phyloP scores from a whole-genome alignment of 371 early-diverging fungal genomes.

The Gilbertella persicaria region DNA sequence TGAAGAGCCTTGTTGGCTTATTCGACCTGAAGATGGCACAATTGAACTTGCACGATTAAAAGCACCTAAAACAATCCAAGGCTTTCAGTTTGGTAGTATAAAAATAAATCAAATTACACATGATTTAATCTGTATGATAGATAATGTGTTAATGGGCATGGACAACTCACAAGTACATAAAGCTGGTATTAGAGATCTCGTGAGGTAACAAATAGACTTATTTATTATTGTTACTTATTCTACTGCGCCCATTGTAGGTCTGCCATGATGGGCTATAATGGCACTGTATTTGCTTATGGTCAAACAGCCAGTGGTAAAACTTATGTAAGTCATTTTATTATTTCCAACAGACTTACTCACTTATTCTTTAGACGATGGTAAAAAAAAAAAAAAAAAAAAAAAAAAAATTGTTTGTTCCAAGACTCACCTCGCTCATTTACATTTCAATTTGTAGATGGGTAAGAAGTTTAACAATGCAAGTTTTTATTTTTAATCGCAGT shows the following conservation, averaged over 20 bases:
- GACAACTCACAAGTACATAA: constrained; percentile 33
- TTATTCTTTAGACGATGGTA: constrained; percentile 28
- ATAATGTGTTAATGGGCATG: constrained; percentile 33
- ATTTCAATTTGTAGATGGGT: constrained; percentile 33
- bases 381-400: too few species aligned
- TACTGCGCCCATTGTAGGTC: constrained; percentile 8
- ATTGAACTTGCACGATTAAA: constrained; percentile 7
- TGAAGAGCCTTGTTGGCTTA: constrained; percentile 14
- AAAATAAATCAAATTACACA: not conserved
- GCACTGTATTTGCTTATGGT: constrained; percentile 77
- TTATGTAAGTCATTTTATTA: constrained; percentile 33
- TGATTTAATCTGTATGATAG: constrained; percentile 12
- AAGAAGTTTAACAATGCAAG: constrained; percentile 8
- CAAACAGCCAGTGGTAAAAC: constrained; percentile 89
- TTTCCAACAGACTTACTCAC: not conserved
- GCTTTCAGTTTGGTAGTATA: constrained; percentile 18
- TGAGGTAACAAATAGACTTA: constrained; percentile 22
- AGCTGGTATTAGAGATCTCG: constrained; percentile 31
- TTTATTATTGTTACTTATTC: constrained; percentile 1
- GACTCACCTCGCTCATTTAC: not conserved
- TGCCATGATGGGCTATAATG: constrained; percentile 29
- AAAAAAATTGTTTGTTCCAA: too few species aligned
- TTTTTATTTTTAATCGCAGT: not conserved
- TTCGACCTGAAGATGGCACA: constrained; percentile 8
- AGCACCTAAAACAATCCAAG: constrained; percentile 14